Base-by-base conservation (phyloP, 2,329 filamentous ascomycete species). In the Colletotrichum somersetense region DNA sequence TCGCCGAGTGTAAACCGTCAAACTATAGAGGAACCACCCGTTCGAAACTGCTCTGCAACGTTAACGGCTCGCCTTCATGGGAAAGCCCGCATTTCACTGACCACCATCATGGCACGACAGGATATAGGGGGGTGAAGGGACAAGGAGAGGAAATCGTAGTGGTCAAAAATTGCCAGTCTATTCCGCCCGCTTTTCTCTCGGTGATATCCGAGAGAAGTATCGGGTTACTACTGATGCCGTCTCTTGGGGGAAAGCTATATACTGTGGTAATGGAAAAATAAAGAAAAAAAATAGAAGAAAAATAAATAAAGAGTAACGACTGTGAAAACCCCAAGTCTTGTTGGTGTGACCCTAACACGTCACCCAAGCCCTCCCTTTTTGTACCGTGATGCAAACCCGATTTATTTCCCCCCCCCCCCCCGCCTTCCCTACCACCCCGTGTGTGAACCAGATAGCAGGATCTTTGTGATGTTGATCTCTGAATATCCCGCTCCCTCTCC, bases 371-470 rank as follows among this genome's bases (percentile, higher is more conserved):
- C 42, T 18, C 48, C 67, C 55, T 42, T n/a, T 58, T 71, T 71
- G 67, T 67, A 58, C 68, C 68, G 42, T 71, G 48, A 71, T 67
- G 68, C 68, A 71, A 67, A n/a, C 35, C 56, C 33, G 20, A 57
- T 30, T 48, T 46, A 4, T 10, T 10, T 7, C 44, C 53, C 55
- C 35, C 38, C 46, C 23, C 23, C 40, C 14, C 40, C 20, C 12
- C 12, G 38, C 26, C 26, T 26, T 40, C 6, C n/a, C n/a, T n/a
- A n/a, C n/a, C n/a, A n/a, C n/a, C n/a, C n/a, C 3, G 38, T 11
- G 18, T 8, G 16, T 20, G 23, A 55, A 33, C 18, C 50, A 58
- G 52, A 62, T 62, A 30, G 44, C 68, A 50, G 46, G 46, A 67
- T 58, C 68, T 30, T 30, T 30, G 26, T 38, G 18, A 33, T 44